phyloP scores from a whole-genome alignment of 1,284 basidiomycete genomes.

The Ganoderma lucidum region DNA sequence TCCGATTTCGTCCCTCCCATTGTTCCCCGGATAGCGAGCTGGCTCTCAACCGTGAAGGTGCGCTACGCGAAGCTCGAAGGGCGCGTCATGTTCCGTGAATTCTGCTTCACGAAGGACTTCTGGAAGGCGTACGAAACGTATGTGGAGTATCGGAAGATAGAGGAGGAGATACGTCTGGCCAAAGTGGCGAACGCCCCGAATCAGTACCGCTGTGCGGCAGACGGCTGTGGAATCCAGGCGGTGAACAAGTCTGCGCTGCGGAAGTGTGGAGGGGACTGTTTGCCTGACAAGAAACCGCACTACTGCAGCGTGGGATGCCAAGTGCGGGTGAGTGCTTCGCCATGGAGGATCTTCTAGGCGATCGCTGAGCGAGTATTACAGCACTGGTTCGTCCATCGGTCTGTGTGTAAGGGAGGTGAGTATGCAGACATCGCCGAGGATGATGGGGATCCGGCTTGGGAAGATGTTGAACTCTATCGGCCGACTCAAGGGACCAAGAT shows the following conservation, averaged over 20 bases:
- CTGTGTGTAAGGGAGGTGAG: background rate
- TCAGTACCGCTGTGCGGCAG: slow-evolving; percentile 16
- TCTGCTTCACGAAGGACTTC: background rate
- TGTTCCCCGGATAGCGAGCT: background rate
- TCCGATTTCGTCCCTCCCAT: background rate
- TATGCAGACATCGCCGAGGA: background rate
- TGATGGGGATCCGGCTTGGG: slow-evolving; percentile 9
- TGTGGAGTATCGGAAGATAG: background rate
- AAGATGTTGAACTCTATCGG: background rate
- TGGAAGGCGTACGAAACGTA: background rate
- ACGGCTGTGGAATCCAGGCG: slow-evolving; percentile 17
- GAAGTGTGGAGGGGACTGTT: slow-evolving; percentile 23
- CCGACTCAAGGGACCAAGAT: background rate
- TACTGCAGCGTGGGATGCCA: slow-evolving; percentile 31
- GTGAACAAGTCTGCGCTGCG: slow-evolving; percentile 7
- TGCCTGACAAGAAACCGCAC: slow-evolving; percentile 18
- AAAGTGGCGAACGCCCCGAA: slow-evolving; percentile 11
- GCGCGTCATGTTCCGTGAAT: background rate
- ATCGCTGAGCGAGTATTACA: background rate
- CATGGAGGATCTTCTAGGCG: background rate
- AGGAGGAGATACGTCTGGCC: background rate
- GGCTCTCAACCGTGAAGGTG: background rate
- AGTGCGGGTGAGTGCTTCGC: slow-evolving; percentile 11
- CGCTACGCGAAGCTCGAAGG: background rate
- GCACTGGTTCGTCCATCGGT: slow-evolving; percentile 9